A percentile compares a stretch with the other conserved stretches of the same genome.
Conservation (phyloP, 345 rosid species). For the Salix suchowensis region DNA sequence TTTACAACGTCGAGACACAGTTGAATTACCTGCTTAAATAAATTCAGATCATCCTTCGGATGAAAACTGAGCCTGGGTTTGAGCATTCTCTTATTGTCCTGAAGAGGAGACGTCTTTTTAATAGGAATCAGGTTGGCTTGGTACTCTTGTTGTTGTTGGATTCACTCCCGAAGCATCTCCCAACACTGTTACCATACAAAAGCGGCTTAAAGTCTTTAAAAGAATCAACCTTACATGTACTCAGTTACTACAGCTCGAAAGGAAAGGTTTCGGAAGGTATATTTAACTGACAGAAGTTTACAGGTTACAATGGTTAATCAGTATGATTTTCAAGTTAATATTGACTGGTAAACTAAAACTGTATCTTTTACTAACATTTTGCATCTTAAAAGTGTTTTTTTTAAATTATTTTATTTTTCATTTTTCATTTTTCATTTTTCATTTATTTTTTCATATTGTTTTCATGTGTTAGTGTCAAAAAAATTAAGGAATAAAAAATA, state of each 20-base stretch:
- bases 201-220: constrained; percentile 54
- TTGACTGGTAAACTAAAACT: too few species aligned
- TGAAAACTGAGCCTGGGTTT: constrained; percentile 55
- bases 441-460: too few species aligned
- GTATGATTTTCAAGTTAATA: not conserved
- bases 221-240: constrained; percentile 61
- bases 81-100: constrained; percentile 55
- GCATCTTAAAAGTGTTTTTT: too few species aligned
- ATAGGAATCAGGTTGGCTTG: constrained; percentile 61
- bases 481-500: too few species aligned
- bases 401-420: too few species aligned
- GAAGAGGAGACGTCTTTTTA: constrained; percentile 56
- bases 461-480: too few species aligned
- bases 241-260: constrained; percentile 45
- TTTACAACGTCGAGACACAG: not conserved
- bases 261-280: constrained; percentile 59
- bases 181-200: constrained; percentile 56
- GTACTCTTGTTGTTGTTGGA: not conserved
- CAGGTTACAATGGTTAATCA: too few species aligned
- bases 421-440: too few species aligned
- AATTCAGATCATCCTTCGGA: constrained; percentile 19
- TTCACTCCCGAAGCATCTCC: not conserved
- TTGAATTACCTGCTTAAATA: too few species aligned
- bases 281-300: not conserved
- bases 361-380: too few species aligned